Conservation (phyloP, 202 grass and related monocot species). For the Schoenoplectus tabernaemontani region DNA sequence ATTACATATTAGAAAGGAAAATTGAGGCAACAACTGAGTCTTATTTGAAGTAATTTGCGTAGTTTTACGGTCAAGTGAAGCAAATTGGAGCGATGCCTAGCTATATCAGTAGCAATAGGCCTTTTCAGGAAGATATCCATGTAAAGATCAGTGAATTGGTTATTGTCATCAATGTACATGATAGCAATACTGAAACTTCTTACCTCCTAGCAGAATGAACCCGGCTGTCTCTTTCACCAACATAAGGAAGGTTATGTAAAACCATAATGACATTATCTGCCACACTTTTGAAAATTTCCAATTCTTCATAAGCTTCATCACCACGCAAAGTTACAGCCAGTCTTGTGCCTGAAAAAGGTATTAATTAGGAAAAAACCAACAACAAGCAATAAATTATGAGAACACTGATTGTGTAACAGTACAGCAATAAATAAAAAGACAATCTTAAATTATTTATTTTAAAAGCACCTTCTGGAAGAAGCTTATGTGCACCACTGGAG, state of each 20-base stretch:
- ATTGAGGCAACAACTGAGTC: neutral
- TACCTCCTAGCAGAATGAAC: constrained; percentile 86
- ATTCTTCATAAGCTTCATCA: constrained; percentile 67
- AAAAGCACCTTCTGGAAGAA: constrained; percentile 83
- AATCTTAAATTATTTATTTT: constrained; percentile 6
- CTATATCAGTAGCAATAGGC: neutral
- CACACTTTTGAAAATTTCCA: constrained; percentile 66
- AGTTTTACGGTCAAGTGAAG: neutral
- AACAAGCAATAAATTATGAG: neutral
- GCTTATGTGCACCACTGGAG: constrained; percentile 64
- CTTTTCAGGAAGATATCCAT: neutral
- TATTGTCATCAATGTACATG: neutral
- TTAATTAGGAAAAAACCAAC: constrained; percentile 20
- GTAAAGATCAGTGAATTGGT: neutral
- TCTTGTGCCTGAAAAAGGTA: constrained; percentile 56
- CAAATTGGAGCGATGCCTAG: constrained; percentile 14
- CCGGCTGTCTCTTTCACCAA: constrained; percentile 66
- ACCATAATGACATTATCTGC: constrained; percentile 71
- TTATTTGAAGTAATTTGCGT: neutral
- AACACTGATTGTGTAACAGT: neutral
- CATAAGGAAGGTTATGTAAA: constrained; percentile 69
- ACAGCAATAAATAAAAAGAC: neutral
- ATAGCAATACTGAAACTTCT: neutral
- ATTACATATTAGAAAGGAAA: neutral
- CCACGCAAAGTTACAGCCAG: constrained; percentile 64